Evolutionary conservation across 768 basidiomycete genomes (phyloP), one percentile per base, ranked within the genome.

Genomic region (Leccinellum rugosiceps): DNA sequence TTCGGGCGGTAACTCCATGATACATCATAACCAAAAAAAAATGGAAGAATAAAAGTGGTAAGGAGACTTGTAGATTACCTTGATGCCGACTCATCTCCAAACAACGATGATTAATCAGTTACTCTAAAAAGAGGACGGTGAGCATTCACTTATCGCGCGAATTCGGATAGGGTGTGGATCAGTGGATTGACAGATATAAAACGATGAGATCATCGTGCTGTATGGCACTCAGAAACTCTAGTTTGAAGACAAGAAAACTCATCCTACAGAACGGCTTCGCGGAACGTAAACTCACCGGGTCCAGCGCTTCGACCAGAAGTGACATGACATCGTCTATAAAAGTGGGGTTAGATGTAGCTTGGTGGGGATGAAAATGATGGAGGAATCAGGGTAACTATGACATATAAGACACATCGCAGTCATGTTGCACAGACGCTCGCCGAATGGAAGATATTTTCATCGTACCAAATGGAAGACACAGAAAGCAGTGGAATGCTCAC

Each of bases 371-470:
- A 38, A 30, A 58, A 65, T 0, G 30, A 10, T 15, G 74, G 80
- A 81, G 76, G 79, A 21, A 82, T 91, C 89, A 90, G 89, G 86
- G 89, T 91, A 90, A 90, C 89, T 90, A 91, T 91, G 89, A 91
- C 89, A 87, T 81, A 77, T 80, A 78, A 70, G 70, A 70, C 71
- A 77, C 87, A 84, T 79, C 61, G 83, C 73, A 4, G 68, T 71
- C 77, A 76, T 68, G 65, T 75, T 63, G 71, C 34, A 70, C 69
- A 71, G 75, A 77, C 76, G 74, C 84, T 85, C 81, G 74, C 71
- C 76, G 65, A 21, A 41, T 57, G 67, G 61, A 73, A 72, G 64
- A 67, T 68, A 68, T 66, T 80, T 74, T 86, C 88, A 90, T 90
- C 88, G 69, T 19, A 9, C 2, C 60, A 49, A 49, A 32, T 7